Percentiles rank a stretch among this genome's conserved stretches.
These are phyloP conservation scores for Papiliotrema fonsecae DNA, from an alignment of 1,284 basidiomycete species.

Conservation along the genomic window DNA sequence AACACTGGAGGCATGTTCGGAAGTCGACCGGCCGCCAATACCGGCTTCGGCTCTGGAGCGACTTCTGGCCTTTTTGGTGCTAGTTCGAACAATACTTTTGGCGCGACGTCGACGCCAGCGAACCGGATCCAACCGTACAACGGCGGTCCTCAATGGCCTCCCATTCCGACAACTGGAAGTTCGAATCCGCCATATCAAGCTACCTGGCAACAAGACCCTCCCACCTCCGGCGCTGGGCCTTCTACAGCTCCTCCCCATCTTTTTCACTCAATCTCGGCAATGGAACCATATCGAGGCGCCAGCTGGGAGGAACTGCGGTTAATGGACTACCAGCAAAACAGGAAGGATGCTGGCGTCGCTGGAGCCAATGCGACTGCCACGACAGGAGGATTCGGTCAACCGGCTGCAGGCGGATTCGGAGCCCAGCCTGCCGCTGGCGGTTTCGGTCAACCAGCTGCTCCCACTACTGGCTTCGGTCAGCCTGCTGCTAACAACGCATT, in stretches of 20 bases:
- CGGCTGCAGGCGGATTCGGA: conserved; percentile 23
- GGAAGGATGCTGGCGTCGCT: conserved; percentile 48
- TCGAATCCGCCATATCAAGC: conserved; percentile 36
- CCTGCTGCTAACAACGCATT: conserved; percentile 15
- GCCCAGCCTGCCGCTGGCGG: conserved; percentile 28
- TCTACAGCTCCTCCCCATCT: conserved; percentile 30
- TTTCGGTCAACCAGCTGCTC: conserved; percentile 40
- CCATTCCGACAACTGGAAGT: conserved; percentile 36
- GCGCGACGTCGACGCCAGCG: conserved; percentile 7
- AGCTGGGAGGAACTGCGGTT: conserved; percentile 49
- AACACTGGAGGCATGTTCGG: conserved; percentile 13
- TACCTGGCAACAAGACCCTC: conserved; percentile 43
- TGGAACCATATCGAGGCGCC: conserved; percentile 38
- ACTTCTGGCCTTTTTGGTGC: conserved; percentile 20
- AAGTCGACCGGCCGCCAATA: conserved; percentile 11
- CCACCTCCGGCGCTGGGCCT: conserved; percentile 9
- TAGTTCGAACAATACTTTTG: conserved; percentile 16
- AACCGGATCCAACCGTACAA: conserved; percentile 25
- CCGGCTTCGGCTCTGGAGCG: conserved; percentile 19
- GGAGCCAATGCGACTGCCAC: conserved; percentile 24
- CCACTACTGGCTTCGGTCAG: conserved; percentile 18
- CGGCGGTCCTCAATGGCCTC: conserved; percentile 18
- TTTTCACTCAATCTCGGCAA: conserved; percentile 44
- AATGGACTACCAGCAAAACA: conserved; percentile 55
- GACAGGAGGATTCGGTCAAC: conserved; percentile 30